Evolutionary conservation across 164 flowering plant genomes (phyloP).

Genomic region (Liquidambar formosana): DNA sequence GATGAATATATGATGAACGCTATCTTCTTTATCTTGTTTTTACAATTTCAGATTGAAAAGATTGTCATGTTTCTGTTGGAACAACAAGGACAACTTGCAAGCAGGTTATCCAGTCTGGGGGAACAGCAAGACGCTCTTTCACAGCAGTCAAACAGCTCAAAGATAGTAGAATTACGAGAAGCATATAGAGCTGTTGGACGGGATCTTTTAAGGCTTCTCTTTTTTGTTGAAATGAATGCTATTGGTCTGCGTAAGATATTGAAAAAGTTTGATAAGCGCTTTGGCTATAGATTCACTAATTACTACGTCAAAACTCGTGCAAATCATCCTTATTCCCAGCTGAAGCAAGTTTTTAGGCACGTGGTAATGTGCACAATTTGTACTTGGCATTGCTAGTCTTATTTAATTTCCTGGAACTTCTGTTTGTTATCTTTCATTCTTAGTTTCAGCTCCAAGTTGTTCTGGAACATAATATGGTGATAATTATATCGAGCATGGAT

Average conservation of each 20-base stretch:
- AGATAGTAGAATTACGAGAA: conserved; percentile 53
- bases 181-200: conserved; percentile 59
- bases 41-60: conserved; percentile 59
- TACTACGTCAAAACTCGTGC: conserved; percentile 77
- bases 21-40: not conserved
- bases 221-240: conserved; percentile 71
- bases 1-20: too few relatives aligned
- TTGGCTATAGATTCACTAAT: conserved; percentile 67
- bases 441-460: too few relatives aligned
- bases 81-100: conserved; percentile 74
- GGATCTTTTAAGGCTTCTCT: conserved; percentile 63
- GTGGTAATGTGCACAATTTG: conserved; percentile 74
- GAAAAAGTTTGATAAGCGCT: conserved; percentile 74
- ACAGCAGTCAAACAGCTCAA: conserved; percentile 48
- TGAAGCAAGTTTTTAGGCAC: conserved; percentile 77
- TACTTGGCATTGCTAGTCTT: too few relatives aligned
- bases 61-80: conserved; percentile 67
- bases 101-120: conserved; percentile 44
- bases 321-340: conserved; percentile 77
- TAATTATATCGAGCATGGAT: too few relatives aligned
- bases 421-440: too few relatives aligned
- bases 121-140: conserved; percentile 45
- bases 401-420: too few relatives aligned
- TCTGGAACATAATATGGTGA: too few relatives aligned
- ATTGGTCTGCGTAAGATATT: conserved; percentile 73